These are phyloP conservation scores for Prunus mongolica DNA, from an alignment of 306 rosid genomes.

Conservation along the genomic window DNA sequence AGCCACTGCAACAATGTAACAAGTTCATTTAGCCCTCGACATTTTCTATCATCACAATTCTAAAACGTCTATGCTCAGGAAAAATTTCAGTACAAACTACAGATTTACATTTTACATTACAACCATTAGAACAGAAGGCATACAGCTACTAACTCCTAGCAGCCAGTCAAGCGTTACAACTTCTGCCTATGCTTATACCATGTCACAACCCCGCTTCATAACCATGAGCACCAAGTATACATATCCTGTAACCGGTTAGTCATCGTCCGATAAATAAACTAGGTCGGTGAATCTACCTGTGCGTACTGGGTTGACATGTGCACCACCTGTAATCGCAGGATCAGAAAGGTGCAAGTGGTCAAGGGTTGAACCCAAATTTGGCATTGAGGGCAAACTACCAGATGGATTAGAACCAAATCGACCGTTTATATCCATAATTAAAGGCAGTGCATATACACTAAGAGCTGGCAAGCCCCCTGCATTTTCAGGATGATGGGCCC, in stretches of 20 bases:
- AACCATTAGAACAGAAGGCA: not conserved
- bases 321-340: slow-evolving; percentile 13
- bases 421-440: slow-evolving; percentile 21
- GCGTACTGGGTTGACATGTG: slow-evolving; percentile 22
- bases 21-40: not conserved
- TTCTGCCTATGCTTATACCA: not conserved
- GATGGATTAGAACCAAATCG: slow-evolving; percentile 29
- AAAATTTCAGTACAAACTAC: not conserved
- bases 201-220: not conserved
- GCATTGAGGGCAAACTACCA: slow-evolving; percentile 1
- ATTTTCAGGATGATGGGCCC: slow-evolving; percentile 17
- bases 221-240: not conserved
- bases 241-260: slow-evolving; percentile 30
- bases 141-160: not conserved
- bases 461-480: slow-evolving; percentile 14
- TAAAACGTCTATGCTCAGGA: not conserved
- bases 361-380: slow-evolving; percentile 11
- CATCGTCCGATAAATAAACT: slow-evolving; percentile 82
- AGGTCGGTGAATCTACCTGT: slow-evolving; percentile 26
- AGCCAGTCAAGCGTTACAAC: not conserved
- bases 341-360: slow-evolving; percentile 18
- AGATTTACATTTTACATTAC: not conserved
- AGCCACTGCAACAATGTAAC: too few relatives aligned
- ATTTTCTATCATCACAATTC: not conserved
- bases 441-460: slow-evolving; percentile 27